Percentiles rank a stretch among this genome's conserved stretches.
Conservation (phyloP, 1,139 yeast species). For the Eremothecium coryli region DNA sequence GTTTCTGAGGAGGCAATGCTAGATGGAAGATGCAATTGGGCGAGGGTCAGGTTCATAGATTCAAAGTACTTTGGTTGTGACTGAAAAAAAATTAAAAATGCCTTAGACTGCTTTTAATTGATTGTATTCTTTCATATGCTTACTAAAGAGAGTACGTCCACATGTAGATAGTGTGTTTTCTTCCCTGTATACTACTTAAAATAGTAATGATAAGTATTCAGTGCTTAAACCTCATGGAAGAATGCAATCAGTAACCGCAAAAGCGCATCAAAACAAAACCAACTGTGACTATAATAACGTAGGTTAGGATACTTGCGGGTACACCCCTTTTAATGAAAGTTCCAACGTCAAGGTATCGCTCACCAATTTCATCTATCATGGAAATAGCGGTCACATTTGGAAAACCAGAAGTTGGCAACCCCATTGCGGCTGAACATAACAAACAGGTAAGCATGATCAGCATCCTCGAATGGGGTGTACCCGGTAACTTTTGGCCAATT, state of each 20-base stretch:
- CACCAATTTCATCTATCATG: slow-evolving; percentile 82
- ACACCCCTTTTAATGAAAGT: slow-evolving; percentile 83
- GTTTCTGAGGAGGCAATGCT: slow-evolving; percentile 33
- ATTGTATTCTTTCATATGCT: too few species aligned
- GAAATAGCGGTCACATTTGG: slow-evolving; percentile 95
- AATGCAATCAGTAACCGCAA: not conserved
- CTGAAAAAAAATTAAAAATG: too few species aligned
- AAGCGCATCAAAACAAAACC: slow-evolving; percentile 63
- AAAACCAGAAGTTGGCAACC: slow-evolving; percentile 91
- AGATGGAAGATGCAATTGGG: slow-evolving; percentile 34
- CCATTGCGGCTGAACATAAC: slow-evolving; percentile 90
- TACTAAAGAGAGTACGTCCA: too few species aligned
- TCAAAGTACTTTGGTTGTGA: slow-evolving; percentile 60
- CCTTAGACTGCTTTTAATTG: too few species aligned
- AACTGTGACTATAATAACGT: slow-evolving; percentile 58
- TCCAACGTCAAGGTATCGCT: slow-evolving; percentile 71
- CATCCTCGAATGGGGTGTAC: slow-evolving; percentile 40
- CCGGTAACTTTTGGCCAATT: slow-evolving; percentile 61
- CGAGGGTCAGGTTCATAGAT: slow-evolving; percentile 65
- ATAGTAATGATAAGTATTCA: too few species aligned
- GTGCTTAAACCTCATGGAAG: too few species aligned
- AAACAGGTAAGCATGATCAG: slow-evolving; percentile 79
- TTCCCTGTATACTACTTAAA: too few species aligned
- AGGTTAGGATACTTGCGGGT: slow-evolving; percentile 71
- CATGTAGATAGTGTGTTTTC: too few species aligned